Evolutionary conservation across 2,329 filamentous ascomycete species (phyloP), one percentile per base, ranked within the genome.

Genomic region (Calonectria leucothoes): DNA sequence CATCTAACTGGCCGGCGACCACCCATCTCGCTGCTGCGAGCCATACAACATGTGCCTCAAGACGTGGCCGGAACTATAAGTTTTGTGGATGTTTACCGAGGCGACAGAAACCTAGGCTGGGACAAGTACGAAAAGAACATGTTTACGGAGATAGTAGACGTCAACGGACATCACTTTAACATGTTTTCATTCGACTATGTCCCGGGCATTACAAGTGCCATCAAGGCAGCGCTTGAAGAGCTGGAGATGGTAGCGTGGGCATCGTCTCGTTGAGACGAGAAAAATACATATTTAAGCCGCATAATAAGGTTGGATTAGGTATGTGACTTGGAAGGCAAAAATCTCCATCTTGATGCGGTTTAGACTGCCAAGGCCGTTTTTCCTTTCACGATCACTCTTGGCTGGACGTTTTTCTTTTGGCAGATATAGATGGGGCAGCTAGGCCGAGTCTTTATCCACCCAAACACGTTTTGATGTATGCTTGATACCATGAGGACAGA

Each of bases 111-210:
- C 65, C 82, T 91, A 1, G 89, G 89, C 12, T 91, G 89, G 89
- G 86, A 85, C 3, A 64, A 74, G 11, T 89, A 91, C 55, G 82
- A 85, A 27, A 82, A 82, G 33, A 81, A 81, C 27, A 83, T 90
- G 77, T 85, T 91, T 14, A 79, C 81, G 31, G 80, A 85, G 15
- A 83, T 89, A 1, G 72, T 89, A n/a, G 86, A 88, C 14, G 82
- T 90, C 2, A 83, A 88, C 0, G 88, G 89, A 0, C 85, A 90
- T 70, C 89, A 91, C 75, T 91, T 88, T 74, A 84, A 84, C 67
- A 81, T 89, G 48, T 89, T 89, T 76, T 79, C 79, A 2, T 79
- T 77, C 49, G 71, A 80, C 10, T 79, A 79, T 42, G 78, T 84
- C 39, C 69, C 74, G 1, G 79, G 71, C 8, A 83, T 81, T 20